Evolutionary conservation across 2,329 filamentous ascomycete genomes (phyloP).

Genomic region (Ophiocordyceps polyrhachis-furcata): DNA sequence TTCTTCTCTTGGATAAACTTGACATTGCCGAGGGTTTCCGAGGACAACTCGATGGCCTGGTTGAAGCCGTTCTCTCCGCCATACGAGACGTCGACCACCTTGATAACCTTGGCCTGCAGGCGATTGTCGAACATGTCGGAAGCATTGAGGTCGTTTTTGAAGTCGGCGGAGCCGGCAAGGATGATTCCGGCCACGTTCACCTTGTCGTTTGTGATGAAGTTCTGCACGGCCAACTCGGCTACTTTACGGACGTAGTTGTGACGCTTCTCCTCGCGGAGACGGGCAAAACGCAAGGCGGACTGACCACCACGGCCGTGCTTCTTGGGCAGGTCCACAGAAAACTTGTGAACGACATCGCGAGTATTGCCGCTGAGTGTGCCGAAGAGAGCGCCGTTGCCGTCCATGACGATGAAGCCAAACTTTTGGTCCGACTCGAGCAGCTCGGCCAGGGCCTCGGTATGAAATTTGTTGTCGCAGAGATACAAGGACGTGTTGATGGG

Average conservation of each 20-base stretch:
- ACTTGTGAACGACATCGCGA: slow-evolving; percentile 91
- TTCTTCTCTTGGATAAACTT: slow-evolving; percentile 99
- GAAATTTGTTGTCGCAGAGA: slow-evolving; percentile 99
- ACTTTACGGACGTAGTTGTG: slow-evolving; percentile 99
- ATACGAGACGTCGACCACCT: slow-evolving; percentile 97
- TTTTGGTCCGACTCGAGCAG: slow-evolving; percentile 97
- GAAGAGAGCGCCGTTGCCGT: slow-evolving; percentile 94
- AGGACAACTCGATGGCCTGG: slow-evolving; percentile 89
- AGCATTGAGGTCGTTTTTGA: slow-evolving; percentile 97
- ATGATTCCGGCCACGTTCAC: slow-evolving; percentile 94
- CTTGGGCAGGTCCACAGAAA: slow-evolving; percentile 96
- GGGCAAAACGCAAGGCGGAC: slow-evolving; percentile 96
- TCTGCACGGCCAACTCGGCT: slow-evolving; percentile 91
- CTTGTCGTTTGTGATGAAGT: slow-evolving; percentile 97
- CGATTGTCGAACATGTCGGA: slow-evolving; percentile 95
- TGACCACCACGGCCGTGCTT: slow-evolving; percentile 99
- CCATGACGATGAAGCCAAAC: slow-evolving; percentile 99
- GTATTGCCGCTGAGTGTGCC: slow-evolving; percentile 96
- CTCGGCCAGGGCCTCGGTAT: slow-evolving; percentile 92
- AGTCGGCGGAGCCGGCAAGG: slow-evolving; percentile 91
- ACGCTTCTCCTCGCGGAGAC: slow-evolving; percentile 97
- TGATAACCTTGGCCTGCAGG: slow-evolving; percentile 89
- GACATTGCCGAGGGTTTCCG: slow-evolving; percentile 94
- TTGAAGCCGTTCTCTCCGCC: slow-evolving; percentile 99
- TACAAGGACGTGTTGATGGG: slow-evolving; percentile 99